phyloP scores from a whole-genome alignment of 164 flowering plant genomes.

The Brasenia schreberi region DNA sequence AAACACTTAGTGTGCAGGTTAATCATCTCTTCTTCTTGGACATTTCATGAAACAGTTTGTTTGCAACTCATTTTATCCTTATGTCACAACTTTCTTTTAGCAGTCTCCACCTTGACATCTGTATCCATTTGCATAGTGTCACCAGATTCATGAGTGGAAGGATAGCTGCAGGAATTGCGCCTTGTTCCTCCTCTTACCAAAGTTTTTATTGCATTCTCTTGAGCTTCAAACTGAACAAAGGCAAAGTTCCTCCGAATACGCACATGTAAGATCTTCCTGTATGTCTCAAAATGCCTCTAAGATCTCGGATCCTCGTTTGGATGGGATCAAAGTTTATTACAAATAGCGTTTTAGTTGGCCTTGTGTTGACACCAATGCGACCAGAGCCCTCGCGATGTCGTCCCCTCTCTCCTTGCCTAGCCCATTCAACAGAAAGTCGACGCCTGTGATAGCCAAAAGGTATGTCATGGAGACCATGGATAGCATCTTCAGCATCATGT shows the following conservation, averaged over 20 bases:
- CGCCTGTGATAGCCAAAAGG: constrained; percentile 81
- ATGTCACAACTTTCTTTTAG: no score
- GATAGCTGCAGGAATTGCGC: no score
- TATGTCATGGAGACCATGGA: constrained; percentile 51
- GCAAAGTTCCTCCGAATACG: constrained; percentile 83
- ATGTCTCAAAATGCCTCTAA: constrained; percentile 72
- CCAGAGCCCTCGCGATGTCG: constrained; percentile 41
- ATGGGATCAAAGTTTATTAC: constrained; percentile 85
- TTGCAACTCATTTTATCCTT: no score
- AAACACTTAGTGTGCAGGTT: no score
- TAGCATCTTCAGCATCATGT: constrained; percentile 91
- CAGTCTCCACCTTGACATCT: no score
- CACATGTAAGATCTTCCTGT: constrained; percentile 63
- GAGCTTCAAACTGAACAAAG: constrained; percentile 85
- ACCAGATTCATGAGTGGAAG: no score
- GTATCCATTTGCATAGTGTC: no score
- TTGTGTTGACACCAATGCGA: constrained; percentile 42
- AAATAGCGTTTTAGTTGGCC: constrained; percentile 81
- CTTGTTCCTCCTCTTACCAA: no score
- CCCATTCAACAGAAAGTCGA: constrained; percentile 84
- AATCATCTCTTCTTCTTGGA: no score
- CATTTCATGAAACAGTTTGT: no score
- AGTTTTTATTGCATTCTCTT: constrained; percentile 88
- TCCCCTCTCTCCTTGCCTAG: constrained; percentile 65
- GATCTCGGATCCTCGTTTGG: constrained; percentile 53